A percentile compares a stretch with the other conserved stretches of the same genome.
Evolutionary conservation across 2,329 filamentous ascomycete species (phyloP).

Genomic region (Scorias spongiosa): DNA sequence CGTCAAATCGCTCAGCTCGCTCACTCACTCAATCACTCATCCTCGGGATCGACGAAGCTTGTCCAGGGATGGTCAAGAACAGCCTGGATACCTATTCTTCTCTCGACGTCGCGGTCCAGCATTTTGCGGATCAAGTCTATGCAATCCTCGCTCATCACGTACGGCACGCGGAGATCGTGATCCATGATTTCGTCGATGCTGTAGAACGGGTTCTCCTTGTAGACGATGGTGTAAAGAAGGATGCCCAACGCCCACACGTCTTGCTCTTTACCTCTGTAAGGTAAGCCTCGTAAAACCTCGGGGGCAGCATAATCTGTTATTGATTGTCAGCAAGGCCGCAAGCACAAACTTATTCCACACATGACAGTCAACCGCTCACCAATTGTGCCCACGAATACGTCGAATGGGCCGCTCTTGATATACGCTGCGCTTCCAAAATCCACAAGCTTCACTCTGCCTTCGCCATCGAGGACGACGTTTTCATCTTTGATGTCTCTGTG

Average conservation of each 20-base stretch:
- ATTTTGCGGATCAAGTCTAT: conserved; percentile 84
- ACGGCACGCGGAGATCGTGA: conserved; percentile 81
- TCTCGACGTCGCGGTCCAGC: conserved; percentile 77
- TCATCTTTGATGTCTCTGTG: conserved; percentile 99
- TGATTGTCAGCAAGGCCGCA: neutral
- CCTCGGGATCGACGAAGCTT: conserved; percentile 13
- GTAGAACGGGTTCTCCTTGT: conserved; percentile 99
- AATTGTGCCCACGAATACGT: conserved; percentile 97
- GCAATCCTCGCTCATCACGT: conserved; percentile 75
- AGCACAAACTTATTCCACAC: neutral
- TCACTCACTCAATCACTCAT: conserved; percentile 2
- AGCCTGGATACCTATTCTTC: conserved; percentile 70
- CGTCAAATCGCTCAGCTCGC: too few relatives aligned
- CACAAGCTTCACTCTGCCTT: conserved; percentile 90
- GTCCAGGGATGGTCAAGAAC: conserved; percentile 87
- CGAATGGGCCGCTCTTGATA: conserved; percentile 95
- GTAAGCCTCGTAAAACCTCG: conserved; percentile 85
- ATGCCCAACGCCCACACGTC: conserved; percentile 98
- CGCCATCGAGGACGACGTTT: conserved; percentile 89
- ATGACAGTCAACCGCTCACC: conserved; percentile 41
- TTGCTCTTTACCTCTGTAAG: conserved; percentile 91
- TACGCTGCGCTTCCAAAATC: conserved; percentile 97
- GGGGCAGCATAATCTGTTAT: conserved; percentile 82
- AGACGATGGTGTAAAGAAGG: conserved; percentile 93
- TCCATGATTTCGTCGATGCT: conserved; percentile 99